These are phyloP conservation scores for Xylaria sp. DNA, from an alignment of 495 filamentous ascomycete species.

Conservation along the genomic window DNA sequence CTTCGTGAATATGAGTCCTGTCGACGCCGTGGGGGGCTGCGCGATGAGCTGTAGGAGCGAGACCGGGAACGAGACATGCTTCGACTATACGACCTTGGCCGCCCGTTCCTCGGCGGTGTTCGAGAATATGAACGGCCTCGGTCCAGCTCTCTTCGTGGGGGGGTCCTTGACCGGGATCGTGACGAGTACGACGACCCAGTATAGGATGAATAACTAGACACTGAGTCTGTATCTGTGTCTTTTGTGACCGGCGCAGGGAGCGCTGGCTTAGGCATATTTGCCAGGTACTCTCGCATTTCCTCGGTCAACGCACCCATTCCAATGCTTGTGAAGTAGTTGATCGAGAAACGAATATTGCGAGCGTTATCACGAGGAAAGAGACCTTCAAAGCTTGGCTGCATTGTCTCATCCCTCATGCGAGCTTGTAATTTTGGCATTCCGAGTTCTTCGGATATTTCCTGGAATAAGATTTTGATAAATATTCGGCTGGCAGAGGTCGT, in stretches of 20 bases:
- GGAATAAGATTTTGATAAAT: slow-evolving; percentile 97
- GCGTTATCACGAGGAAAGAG: slow-evolving; percentile 91
- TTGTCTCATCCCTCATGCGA: slow-evolving; percentile 75
- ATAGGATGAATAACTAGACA: slow-evolving; percentile 72
- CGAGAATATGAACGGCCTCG: slow-evolving; percentile 48
- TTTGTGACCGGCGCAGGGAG: slow-evolving; percentile 68
- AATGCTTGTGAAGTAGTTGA: slow-evolving; percentile 99
- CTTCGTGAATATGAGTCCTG: slow-evolving; percentile 26
- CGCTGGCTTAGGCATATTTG: slow-evolving; percentile 81
- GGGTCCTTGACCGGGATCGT: slow-evolving; percentile 51
- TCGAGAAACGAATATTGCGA: slow-evolving; percentile 90
- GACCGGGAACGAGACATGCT: slow-evolving; percentile 50
- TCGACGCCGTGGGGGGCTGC: slow-evolving; percentile 26
- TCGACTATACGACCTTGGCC: slow-evolving; percentile 49
- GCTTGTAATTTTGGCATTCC: slow-evolving; percentile 80
- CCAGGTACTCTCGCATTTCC: slow-evolving; percentile 88
- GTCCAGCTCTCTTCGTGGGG: slow-evolving; percentile 38
- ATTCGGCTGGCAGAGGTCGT: slow-evolving; percentile 95
- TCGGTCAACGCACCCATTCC: slow-evolving; percentile 94
- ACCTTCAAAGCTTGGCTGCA: slow-evolving; percentile 81
- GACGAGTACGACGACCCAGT: slow-evolving; percentile 61
- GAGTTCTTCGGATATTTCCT: slow-evolving; percentile 86
- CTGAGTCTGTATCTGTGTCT: slow-evolving; percentile 67
- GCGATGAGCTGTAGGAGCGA: slow-evolving; percentile 34
- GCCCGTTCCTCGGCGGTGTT: slow-evolving; percentile 47